These are phyloP conservation scores for Spinellus fusiger DNA, from an alignment of 192 early-diverging fungal species.

Conservation along the genomic window DNA sequence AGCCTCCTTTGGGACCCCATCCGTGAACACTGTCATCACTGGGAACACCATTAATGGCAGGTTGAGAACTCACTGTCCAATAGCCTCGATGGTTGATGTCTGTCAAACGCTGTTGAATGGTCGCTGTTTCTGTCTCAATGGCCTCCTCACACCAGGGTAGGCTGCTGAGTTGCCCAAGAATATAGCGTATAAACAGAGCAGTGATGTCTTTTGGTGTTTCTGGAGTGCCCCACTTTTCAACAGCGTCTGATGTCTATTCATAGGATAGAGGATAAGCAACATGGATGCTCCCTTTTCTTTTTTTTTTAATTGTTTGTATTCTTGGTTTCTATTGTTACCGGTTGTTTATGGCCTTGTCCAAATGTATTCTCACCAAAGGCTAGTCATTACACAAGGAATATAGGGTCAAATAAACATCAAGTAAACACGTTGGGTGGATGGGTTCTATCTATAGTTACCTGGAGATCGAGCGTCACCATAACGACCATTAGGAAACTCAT, in stretches of 20 bases:
- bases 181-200: slow-evolving; percentile 61
- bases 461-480: slow-evolving; percentile 85
- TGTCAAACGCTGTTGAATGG: slow-evolving; percentile 53
- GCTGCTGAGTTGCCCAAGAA: slow-evolving; percentile 46
- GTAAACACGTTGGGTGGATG: neutral
- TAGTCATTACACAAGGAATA: neutral
- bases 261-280: too few relatives aligned
- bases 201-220: slow-evolving; percentile 49
- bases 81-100: slow-evolving; percentile 58
- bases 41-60: slow-evolving; percentile 68
- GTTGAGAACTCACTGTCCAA: slow-evolving; percentile 79
- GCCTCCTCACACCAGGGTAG: slow-evolving; percentile 70
- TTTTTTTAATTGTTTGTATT: too few relatives aligned
- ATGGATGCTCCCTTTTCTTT: too few relatives aligned
- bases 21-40: slow-evolving; percentile 65
- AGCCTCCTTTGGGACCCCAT: slow-evolving; percentile 82
- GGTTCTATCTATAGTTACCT: slow-evolving; percentile 8
- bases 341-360: slow-evolving; percentile 54
- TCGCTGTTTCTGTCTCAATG: slow-evolving; percentile 55
- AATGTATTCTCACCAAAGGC: slow-evolving; percentile 63
- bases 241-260: slow-evolving; percentile 39
- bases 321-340: slow-evolving; percentile 30
- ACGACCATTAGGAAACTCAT: slow-evolving; percentile 88
- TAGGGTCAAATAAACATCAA: neutral
- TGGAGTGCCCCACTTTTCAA: slow-evolving; percentile 64